These are phyloP conservation scores for Gossypium mustelinum DNA, from an alignment of 345 rosid genomes.

Conservation along the genomic window DNA sequence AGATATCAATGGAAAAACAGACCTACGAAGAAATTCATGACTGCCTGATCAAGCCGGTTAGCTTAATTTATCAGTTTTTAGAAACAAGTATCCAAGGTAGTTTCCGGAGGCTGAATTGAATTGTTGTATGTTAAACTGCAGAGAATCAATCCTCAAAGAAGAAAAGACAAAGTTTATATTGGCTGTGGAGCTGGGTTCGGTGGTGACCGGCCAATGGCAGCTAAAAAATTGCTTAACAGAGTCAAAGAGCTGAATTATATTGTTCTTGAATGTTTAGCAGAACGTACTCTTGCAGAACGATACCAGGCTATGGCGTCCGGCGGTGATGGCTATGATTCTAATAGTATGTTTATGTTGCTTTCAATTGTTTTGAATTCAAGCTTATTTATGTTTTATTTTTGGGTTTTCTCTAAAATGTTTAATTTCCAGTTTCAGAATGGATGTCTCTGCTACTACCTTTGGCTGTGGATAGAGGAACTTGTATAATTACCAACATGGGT, in stretches of 20 bases:
- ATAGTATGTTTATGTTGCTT: conserved; percentile 38
- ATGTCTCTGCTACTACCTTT: conserved; percentile 70
- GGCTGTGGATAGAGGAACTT: conserved; percentile 65
- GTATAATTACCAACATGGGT: conserved; percentile 93
- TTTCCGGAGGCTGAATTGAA: not conserved
- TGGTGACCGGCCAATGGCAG: conserved; percentile 77
- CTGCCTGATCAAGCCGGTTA: conserved; percentile 45
- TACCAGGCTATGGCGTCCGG: conserved; percentile 59
- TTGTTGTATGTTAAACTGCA: conserved; percentile 27
- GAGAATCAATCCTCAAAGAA: conserved; percentile 57
- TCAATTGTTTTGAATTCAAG: not conserved
- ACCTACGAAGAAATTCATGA: conserved; percentile 24
- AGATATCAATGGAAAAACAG: conserved; percentile 27
- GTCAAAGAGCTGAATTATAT: conserved; percentile 62
- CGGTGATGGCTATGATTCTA: conserved; percentile 67
- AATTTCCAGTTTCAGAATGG: conserved; percentile 69
- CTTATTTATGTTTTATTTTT: not conserved
- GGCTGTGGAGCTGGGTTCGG: conserved; percentile 99
- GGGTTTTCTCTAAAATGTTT: not conserved
- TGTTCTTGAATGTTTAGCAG: conserved; percentile 91
- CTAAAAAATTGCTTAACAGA: conserved; percentile 73
- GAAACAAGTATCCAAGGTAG: not conserved
- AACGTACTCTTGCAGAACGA: conserved; percentile 82
- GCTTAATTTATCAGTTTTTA: not conserved
- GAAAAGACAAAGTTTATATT: conserved; percentile 57